Conservation (phyloP, 805 yeast genomes). For the Wickerhamomyces silvicola region DNA sequence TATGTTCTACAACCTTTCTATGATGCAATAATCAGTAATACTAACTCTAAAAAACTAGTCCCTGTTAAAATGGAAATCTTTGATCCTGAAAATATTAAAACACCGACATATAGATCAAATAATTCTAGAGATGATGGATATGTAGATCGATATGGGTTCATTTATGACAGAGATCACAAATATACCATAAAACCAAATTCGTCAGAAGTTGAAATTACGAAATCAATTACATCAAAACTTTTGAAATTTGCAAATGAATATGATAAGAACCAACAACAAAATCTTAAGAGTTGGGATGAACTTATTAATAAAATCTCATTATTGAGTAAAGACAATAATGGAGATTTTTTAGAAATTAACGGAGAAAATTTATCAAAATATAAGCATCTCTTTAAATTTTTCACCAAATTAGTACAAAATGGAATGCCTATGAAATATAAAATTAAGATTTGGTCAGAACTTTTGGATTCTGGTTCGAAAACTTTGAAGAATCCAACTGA, state of each 20-base stretch:
- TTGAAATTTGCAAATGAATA: constrained; percentile 32
- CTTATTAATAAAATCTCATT: constrained; percentile 30
- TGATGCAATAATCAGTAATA: constrained; percentile 11
- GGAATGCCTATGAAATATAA: constrained; percentile 47
- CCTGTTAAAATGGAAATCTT: constrained; percentile 40
- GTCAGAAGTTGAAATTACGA: constrained; percentile 1
- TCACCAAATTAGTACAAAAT: constrained; percentile 29
- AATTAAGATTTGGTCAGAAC: constrained; percentile 44
- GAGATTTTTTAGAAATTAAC: constrained; percentile 32
- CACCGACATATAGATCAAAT: constrained; percentile 23
- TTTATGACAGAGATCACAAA: constrained; percentile 26
- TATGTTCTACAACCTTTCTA: constrained; percentile 19
- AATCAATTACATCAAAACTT: constrained; percentile 10
- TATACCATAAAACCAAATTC: neutral
- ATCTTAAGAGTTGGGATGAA: constrained; percentile 39
- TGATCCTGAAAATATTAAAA: constrained; percentile 24
- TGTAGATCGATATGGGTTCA: constrained; percentile 46
- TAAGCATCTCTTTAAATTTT: constrained; percentile 22
- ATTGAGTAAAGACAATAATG: constrained; percentile 18
- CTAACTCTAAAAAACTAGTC: constrained; percentile 4
- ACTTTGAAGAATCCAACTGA: constrained; percentile 39
- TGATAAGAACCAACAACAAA: constrained; percentile 34
- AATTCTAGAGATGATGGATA: constrained; percentile 12
- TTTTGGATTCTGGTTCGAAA: constrained; percentile 48
- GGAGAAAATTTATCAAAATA: constrained; percentile 29